Evolutionary conservation across 257 asterid species (phyloP).

Genomic region (Nicotiana benthamiana): DNA sequence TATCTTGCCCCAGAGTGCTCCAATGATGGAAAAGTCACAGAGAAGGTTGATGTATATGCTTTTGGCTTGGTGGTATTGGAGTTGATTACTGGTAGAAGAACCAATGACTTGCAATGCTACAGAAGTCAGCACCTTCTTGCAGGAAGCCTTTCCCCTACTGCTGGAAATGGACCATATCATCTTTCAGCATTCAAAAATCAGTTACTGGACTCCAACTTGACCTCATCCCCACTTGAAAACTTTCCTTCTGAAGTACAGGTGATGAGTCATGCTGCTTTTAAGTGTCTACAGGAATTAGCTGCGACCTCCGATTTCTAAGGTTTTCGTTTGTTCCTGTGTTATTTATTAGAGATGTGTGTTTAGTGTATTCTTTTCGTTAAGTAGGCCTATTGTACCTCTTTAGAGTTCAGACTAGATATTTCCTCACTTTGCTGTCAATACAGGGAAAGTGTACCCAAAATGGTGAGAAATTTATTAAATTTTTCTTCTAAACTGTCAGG

Average conservation of each 20-base stretch:
- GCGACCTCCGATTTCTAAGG: conserved; percentile 91
- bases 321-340: conserved; percentile 7
- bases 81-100: conserved; percentile 57
- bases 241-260: conserved; percentile 58
- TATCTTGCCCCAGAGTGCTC: conserved; percentile 77
- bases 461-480: neutral
- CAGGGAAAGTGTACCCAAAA: neutral
- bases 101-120: conserved; percentile 42
- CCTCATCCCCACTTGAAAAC: conserved; percentile 28
- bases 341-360: neutral
- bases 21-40: conserved; percentile 43
- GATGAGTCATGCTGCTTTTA: conserved; percentile 60
- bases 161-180: conserved; percentile 40
- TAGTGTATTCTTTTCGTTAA: neutral
- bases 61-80: conserved; percentile 70
- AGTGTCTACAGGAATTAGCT: conserved; percentile 56
- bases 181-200: conserved; percentile 39
- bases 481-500: conserved; percentile 20
- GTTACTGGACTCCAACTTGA: conserved; percentile 43
- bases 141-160: conserved; percentile 36
- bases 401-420: neutral
- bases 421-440: neutral
- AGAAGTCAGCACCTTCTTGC: conserved; percentile 33
- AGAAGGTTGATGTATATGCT: conserved; percentile 79
- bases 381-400: neutral